phyloP scores from a whole-genome alignment of 352 stramenopile species.

The Phytophthora tentaculata region DNA sequence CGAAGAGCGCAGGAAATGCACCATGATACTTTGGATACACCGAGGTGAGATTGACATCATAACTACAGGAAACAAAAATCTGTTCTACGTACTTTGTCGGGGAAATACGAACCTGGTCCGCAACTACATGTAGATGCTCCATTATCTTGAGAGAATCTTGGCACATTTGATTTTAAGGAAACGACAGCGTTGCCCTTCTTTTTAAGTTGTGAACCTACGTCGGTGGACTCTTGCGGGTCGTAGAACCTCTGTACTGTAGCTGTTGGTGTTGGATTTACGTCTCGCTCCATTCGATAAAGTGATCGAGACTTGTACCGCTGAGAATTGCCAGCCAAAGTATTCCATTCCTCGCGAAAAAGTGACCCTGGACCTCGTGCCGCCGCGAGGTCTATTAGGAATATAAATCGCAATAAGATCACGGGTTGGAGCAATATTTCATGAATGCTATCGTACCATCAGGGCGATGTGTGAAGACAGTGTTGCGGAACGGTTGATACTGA shows the following conservation, averaged over 20 bases:
- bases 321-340: conserved; percentile 42
- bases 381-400: conserved; percentile 19
- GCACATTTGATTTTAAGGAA: conserved; percentile 51
- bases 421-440: background rate
- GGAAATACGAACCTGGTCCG: conserved; percentile 53
- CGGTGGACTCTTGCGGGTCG: conserved; percentile 38
- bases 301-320: conserved; percentile 23
- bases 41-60: no score
- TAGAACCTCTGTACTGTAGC: conserved; percentile 57
- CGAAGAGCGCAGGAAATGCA: conserved; percentile 52
- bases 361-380: conserved; percentile 40
- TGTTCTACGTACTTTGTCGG: conserved; percentile 45
- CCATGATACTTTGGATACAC: conserved; percentile 60
- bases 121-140: conserved; percentile 8
- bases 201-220: conserved; percentile 37
- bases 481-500: conserved; percentile 58
- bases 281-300: conserved; percentile 48
- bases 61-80: no score
- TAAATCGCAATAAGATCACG: background rate
- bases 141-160: conserved; percentile 42
- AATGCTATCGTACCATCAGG: conserved; percentile 19
- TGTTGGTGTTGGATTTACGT: conserved; percentile 56
- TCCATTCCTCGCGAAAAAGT: conserved; percentile 54
- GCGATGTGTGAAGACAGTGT: conserved; percentile 47
- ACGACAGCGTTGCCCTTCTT: conserved; percentile 47